Evolutionary conservation across 108 stramenopile genomes (phyloP), one percentile per base, ranked within the genome.

Genomic region (Skeletonema potamos): DNA sequence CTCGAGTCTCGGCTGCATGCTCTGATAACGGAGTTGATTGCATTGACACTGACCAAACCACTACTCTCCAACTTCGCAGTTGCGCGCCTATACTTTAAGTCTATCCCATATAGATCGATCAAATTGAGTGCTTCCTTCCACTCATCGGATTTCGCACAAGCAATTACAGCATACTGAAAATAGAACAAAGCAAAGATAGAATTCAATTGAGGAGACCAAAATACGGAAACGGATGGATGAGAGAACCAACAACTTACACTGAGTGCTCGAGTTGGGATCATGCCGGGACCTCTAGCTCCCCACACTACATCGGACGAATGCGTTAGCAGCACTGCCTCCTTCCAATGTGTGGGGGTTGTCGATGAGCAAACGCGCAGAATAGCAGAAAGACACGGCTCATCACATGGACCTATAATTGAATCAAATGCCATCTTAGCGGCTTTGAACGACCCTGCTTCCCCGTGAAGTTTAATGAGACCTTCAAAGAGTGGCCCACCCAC

Each of bases 1-100:
- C 88, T 77, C 54, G 74, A 77, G 5, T 59, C 67, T 64, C 91
- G 67, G 2, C 91, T 87, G 46, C 87, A 87, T 22, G 88, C 83
- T 6, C 78, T 54, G 18, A 92, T 92, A 28, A 92, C 61, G 20
- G 86, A 66, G 59, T 92, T 89, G 46, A 89, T 27, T 2, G 91
- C 85, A 5, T 27, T 58, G 24, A 82, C 62, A 6, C 62, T 64
- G 10, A 83, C 37, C 17, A 63, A 20, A 20, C 27, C 68, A 27
- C 70, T 26, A 33, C 34, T 30, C 3, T 18, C 33, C n/a, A 6
- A 37, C 4, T 10, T 64, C 5, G 17, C 17, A 18, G 33, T 46
- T 29, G 13, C 6, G 37, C 65, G 54, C 10, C 62, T 37, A 27
- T 24, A 46, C 58, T 59, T 65, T 7, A 51, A 30, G 4, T 24